Evolutionary conservation across 495 filamentous ascomycete species (phyloP).

Genomic region (Jackrogersella multiformis): DNA sequence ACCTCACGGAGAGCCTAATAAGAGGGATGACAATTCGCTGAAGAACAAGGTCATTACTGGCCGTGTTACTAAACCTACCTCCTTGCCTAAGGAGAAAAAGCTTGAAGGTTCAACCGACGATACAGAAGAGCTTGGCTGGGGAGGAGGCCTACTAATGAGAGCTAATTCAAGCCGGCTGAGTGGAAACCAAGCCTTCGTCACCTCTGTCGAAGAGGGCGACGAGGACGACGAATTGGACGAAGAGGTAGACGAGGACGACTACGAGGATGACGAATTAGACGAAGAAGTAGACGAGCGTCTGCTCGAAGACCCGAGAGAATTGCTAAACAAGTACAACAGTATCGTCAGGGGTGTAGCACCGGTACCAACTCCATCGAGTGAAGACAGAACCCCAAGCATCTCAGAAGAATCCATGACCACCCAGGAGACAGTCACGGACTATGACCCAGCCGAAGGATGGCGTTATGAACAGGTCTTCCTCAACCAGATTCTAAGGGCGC

Average conservation of each 20-base stretch:
- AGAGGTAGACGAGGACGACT: neutral
- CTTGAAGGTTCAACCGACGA: neutral
- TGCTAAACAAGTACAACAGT: neutral
- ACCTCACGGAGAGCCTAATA: neutral
- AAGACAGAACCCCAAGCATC: neutral
- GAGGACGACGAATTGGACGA: neutral
- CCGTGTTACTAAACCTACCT: constrained; percentile 16
- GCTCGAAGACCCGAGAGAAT: neutral
- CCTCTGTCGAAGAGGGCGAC: neutral
- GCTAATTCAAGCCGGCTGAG: neutral
- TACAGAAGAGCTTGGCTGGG: neutral
- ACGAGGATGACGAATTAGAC: neutral
- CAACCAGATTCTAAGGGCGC: constrained; percentile 38
- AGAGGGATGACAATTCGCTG: neutral
- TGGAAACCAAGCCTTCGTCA: neutral
- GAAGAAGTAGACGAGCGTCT: neutral
- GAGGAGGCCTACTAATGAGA: neutral
- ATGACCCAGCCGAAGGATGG: constrained; percentile 30
- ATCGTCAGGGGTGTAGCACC: neutral
- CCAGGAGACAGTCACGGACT: neutral
- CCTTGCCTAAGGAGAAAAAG: neutral
- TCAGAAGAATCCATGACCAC: neutral
- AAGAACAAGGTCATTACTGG: constrained; percentile 15
- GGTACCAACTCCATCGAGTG: neutral
- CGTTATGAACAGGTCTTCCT: constrained; percentile 41